Base-by-base conservation (phyloP, 164 flowering plant species). In the Brasenia schreberi region DNA sequence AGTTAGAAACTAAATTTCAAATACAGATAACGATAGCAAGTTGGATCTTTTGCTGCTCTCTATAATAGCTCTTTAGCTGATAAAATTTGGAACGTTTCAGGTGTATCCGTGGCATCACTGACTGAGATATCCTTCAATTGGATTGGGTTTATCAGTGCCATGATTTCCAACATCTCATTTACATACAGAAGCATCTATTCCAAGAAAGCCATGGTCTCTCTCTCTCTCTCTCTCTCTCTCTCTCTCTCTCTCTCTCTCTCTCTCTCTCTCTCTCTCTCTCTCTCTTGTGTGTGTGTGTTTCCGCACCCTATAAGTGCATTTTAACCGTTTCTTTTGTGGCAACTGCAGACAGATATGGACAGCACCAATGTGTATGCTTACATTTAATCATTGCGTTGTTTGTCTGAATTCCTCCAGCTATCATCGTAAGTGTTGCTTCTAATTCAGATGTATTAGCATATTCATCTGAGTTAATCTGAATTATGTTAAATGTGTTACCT, bases 51-150 rank as follows among this genome's bases (percentile, higher is more conserved):
- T 33, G 39, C 39, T 33, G 39, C 39, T 33, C 39, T 33, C 39
- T 33, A 33, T 33, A 33, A 33, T 33, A 33, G 39, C 39, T 33
- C 0, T 18, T 23, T 7, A 7, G 18, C 63, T 61, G 4, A 61
- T 61, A 7, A 11, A 4, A 61, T 9, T 11, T 11, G n/a, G 9
- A 61, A 61, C 19, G 18, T 14, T 67, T 76, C 78, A 93, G 98
- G 98, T 85, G 98, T 94, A 58, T 84, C 97, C 1, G 86, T 89
- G 97, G 98, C 98, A 60, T 94, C 98, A 49, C 66, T 91, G 79
- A 94, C 97, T 62, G 98, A 94, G 77, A 78, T 94, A 42, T 94
- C 98, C 61, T 94, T 94, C 84, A 94, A 94, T 75, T 94, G 97
- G 98, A 18, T 60, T n/a, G 98, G 98, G 33, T 93, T 93, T 80